Evolutionary conservation across 345 rosid species (phyloP).

Genomic region (Acer campestre): DNA sequence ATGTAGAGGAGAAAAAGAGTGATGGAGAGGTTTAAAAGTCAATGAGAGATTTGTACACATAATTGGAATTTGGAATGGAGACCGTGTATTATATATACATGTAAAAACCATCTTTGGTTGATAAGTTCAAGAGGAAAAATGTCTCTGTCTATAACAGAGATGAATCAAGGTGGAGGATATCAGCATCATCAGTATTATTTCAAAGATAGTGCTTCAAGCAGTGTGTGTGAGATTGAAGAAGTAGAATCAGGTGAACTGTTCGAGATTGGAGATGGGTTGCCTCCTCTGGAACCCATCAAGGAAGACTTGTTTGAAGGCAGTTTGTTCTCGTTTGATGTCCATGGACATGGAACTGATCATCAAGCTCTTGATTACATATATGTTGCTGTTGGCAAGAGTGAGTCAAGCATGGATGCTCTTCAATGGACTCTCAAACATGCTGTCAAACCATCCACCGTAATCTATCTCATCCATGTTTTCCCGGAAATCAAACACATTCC

Average conservation of each 20-base stretch:
- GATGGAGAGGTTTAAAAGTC: background rate
- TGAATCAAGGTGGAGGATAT: background rate
- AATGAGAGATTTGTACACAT: background rate
- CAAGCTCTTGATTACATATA: slow-evolving; percentile 47
- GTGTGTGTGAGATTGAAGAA: slow-evolving; percentile 30
- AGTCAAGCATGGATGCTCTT: slow-evolving; percentile 79
- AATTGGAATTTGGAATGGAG: background rate
- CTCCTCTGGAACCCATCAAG: slow-evolving; percentile 10
- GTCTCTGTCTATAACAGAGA: slow-evolving; percentile 8
- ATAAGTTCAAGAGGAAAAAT: background rate
- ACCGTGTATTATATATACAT: background rate
- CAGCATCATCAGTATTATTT: background rate
- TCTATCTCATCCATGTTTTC: slow-evolving; percentile 65
- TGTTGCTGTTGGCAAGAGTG: slow-evolving; percentile 77
- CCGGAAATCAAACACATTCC: slow-evolving; percentile 64
- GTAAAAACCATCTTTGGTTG: background rate
- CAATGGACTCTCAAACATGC: slow-evolving; percentile 63
- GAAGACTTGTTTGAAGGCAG: slow-evolving; percentile 48
- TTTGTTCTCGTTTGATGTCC: slow-evolving; percentile 41
- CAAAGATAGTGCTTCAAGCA: background rate
- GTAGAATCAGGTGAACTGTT: slow-evolving; percentile 25
- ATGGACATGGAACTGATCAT: background rate
- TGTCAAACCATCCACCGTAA: slow-evolving; percentile 28
- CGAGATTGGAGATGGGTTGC: slow-evolving; percentile 29
- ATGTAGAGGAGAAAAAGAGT: background rate